phyloP scores from a whole-genome alignment of 1,284 basidiomycete species.

The Ceratobasidium theobromae region DNA sequence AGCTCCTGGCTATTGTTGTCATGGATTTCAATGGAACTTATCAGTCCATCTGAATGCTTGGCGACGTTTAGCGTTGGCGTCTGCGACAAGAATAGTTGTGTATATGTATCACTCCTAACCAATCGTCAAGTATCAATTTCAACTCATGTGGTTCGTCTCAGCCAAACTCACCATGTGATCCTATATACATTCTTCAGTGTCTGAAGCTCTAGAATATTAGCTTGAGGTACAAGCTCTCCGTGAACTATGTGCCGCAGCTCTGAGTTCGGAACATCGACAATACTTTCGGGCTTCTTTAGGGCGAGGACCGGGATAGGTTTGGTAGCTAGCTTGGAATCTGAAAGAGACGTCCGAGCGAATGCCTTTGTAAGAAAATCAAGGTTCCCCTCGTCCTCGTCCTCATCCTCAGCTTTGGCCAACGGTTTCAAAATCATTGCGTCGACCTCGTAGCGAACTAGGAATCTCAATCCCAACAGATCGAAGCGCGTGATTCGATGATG shows the following conservation, averaged over 20 bases:
- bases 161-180: constrained; percentile 3
- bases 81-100: constrained; percentile 20
- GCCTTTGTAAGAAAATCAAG: not conserved
- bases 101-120: constrained; percentile 17
- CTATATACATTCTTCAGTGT: not conserved
- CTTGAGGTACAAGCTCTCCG: constrained; percentile 10
- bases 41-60: constrained; percentile 11
- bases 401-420: not conserved
- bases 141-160: not conserved
- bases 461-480: constrained; percentile 7
- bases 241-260: constrained; percentile 14
- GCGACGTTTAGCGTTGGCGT: constrained; percentile 11
- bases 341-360: constrained; percentile 1
- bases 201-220: not conserved
- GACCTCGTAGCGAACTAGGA: constrained; percentile 23
- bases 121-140: not conserved
- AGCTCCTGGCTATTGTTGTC: not conserved
- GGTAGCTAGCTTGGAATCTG: not conserved
- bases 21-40: constrained; percentile 2
- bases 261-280: not conserved
- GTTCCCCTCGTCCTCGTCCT: not conserved
- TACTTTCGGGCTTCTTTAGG: not conserved
- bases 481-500: constrained; percentile 23
- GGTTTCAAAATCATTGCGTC: not conserved
- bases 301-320: not conserved